phyloP scores from a whole-genome alignment of 768 basidiomycete genomes.

The Termitomyces eurrhizus region DNA sequence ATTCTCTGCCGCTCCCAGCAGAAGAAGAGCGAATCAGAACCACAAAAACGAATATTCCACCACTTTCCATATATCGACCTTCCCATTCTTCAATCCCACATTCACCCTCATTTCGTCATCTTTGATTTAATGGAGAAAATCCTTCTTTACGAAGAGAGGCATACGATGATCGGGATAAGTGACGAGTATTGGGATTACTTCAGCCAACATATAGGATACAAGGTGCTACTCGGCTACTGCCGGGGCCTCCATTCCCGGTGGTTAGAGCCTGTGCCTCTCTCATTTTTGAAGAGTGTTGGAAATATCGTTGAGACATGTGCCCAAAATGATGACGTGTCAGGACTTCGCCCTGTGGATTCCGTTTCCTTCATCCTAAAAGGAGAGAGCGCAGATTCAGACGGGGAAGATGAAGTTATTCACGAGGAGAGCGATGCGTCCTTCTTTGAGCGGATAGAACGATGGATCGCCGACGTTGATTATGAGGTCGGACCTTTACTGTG shows the following conservation, averaged over 20 bases:
- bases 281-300: too few relatives aligned
- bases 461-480: background rate
- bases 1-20: background rate
- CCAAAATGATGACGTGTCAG: background rate
- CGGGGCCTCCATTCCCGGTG: background rate
- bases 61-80: background rate
- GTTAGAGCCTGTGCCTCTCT: background rate
- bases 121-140: background rate
- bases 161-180: background rate
- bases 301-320: too few relatives aligned
- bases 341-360: background rate
- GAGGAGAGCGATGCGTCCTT: background rate
- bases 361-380: background rate
- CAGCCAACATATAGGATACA: background rate
- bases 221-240: background rate
- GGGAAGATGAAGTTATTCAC: background rate
- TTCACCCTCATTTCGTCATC: background rate
- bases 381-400: background rate
- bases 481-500: too few relatives aligned
- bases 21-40: too few relatives aligned
- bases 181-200: background rate
- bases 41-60: background rate
- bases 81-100: background rate
- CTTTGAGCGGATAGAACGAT: background rate
- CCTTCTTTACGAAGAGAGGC: background rate